These are phyloP conservation scores for Ceratopteris richardii DNA, from an alignment of 75 land plant genomes.

Conservation along the genomic window DNA sequence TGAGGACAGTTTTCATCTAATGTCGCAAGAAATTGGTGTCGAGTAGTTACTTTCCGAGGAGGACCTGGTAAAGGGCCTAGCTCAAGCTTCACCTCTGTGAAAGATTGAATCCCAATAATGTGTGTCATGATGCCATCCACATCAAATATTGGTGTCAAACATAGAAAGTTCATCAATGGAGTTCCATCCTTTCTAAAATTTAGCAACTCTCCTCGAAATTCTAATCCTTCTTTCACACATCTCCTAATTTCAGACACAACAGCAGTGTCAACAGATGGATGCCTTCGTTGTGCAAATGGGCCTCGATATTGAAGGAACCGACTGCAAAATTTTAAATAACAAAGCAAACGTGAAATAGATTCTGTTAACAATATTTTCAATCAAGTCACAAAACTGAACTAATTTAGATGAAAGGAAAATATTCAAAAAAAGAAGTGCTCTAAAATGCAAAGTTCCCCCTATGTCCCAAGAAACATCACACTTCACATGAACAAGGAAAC, in stretches of 20 bases:
- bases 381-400: too few species aligned
- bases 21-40: too few species aligned
- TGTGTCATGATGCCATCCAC: slow-evolving; percentile 71
- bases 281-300: slow-evolving; percentile 66
- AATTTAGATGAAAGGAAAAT: too few species aligned
- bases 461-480: too few species aligned
- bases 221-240: slow-evolving; percentile 56
- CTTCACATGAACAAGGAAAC: too few species aligned
- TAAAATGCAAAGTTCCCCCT: too few species aligned
- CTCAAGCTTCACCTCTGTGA: slow-evolving; percentile 59
- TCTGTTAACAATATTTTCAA: too few species aligned
- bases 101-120: slow-evolving; percentile 63
- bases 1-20: not conserved
- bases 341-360: not conserved
- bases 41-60: slow-evolving; percentile 16
- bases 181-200: slow-evolving; percentile 80
- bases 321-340: slow-evolving; percentile 27
- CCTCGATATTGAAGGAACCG: slow-evolving; percentile 77
- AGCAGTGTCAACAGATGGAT: slow-evolving; percentile 50
- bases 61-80: slow-evolving; percentile 43
- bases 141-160: slow-evolving; percentile 56
- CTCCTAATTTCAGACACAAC: slow-evolving; percentile 58
- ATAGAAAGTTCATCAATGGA: slow-evolving; percentile 62
- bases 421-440: too few species aligned
- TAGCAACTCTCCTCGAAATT: slow-evolving; percentile 63